Evolutionary conservation across 306 rosid genomes (phyloP).

Genomic region (Fragaria nilgerrensis): DNA sequence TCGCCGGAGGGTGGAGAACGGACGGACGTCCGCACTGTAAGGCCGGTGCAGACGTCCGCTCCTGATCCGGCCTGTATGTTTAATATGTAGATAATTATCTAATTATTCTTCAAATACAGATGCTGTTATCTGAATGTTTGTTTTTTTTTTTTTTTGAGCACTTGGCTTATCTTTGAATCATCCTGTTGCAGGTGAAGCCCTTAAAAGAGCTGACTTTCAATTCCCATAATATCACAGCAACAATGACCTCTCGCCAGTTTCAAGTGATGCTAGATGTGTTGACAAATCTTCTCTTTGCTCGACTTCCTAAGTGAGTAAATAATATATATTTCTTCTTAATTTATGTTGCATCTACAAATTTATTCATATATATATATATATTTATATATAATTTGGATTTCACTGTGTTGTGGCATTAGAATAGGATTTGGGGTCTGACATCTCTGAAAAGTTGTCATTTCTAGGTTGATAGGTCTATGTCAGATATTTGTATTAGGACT

Average conservation of each 20-base stretch:
- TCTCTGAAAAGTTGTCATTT: too few relatives aligned
- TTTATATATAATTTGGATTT: too few relatives aligned
- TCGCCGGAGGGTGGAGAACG: too few relatives aligned
- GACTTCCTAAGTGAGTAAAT: slow-evolving; percentile 69
- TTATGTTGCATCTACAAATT: slow-evolving; percentile 1
- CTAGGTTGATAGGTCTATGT: too few relatives aligned
- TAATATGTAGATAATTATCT: background rate
- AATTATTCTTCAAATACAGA: background rate
- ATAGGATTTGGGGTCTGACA: too few relatives aligned
- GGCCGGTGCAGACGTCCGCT: too few relatives aligned
- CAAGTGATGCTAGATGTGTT: slow-evolving; percentile 94
- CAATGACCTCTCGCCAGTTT: slow-evolving; percentile 99
- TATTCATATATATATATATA: background rate
- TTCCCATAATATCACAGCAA: slow-evolving; percentile 83
- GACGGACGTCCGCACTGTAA: too few relatives aligned
- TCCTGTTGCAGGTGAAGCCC: slow-evolving; percentile 84
- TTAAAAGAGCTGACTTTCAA: slow-evolving; percentile 86
- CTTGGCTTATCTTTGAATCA: slow-evolving; percentile 17
- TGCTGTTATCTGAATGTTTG: background rate
- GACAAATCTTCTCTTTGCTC: slow-evolving; percentile 92
- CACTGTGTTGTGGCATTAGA: too few relatives aligned
- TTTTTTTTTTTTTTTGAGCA: background rate
- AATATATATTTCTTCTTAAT: slow-evolving; percentile 16
- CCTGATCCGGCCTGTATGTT: too few relatives aligned
- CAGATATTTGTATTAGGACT: too few relatives aligned